phyloP scores from a whole-genome alignment of 768 basidiomycete genomes.

The Mycena indigotica region DNA sequence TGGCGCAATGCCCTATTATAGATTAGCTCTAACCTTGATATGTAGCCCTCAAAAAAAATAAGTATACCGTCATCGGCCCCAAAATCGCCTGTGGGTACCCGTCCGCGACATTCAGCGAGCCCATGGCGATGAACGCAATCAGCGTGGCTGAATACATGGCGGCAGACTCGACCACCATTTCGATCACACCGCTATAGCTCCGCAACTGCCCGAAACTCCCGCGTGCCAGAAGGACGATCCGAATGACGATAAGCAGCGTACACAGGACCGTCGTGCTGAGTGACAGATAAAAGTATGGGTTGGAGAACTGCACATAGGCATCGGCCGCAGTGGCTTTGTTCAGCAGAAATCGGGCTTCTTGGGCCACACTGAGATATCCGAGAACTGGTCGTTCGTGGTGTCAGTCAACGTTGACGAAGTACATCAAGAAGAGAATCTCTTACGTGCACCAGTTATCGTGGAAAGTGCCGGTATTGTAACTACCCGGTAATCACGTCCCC shows the following conservation, averaged over 20 bases:
- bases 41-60: not conserved
- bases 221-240: constrained; percentile 1
- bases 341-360: constrained; percentile 3
- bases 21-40: not conserved
- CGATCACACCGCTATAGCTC: constrained; percentile 4
- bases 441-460: constrained; percentile 9
- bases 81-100: constrained; percentile 7
- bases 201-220: not conserved
- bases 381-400: constrained; percentile 1
- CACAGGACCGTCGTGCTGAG: constrained; percentile 2
- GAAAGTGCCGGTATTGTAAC: not conserved
- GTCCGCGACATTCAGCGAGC: not conserved
- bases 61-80: constrained; percentile 4
- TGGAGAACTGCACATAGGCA: constrained; percentile 2
- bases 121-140: not conserved
- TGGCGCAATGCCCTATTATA: constrained; percentile 8
- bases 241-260: constrained; percentile 6
- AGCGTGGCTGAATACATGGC: constrained; percentile 3
- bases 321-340: not conserved
- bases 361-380: constrained; percentile 2
- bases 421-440: not conserved
- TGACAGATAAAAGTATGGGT: constrained; percentile 6
- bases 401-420: not conserved
- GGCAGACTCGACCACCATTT: constrained; percentile 14
- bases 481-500: constrained; percentile 8